Conservation (phyloP, 768 basidiomycete genomes). For the Boletus eberwhitei region DNA sequence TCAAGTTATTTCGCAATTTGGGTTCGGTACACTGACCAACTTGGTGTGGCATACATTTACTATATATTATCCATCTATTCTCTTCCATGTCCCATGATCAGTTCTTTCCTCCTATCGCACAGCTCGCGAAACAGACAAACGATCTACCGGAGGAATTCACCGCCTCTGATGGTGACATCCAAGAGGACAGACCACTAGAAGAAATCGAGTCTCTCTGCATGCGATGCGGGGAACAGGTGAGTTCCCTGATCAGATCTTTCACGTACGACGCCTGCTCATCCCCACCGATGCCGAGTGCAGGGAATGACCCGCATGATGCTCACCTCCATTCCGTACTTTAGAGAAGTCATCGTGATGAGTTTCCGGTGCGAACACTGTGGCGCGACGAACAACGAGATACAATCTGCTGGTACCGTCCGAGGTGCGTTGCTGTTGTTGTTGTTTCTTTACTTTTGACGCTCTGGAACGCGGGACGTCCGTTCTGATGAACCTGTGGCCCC, state of each 20-base stretch:
- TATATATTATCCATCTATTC: background rate
- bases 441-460: background rate
- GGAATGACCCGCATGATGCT: conserved; percentile 85
- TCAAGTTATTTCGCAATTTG: background rate
- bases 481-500: background rate
- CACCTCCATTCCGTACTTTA: conserved; percentile 93
- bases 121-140: conserved; percentile 51
- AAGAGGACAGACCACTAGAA: conserved; percentile 54
- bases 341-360: conserved; percentile 93
- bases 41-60: background rate
- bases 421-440: conserved; percentile 44
- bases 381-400: conserved; percentile 86
- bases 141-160: conserved; percentile 26
- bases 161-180: conserved; percentile 33
- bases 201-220: conserved; percentile 93
- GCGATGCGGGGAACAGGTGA: conserved; percentile 87
- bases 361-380: conserved; percentile 97
- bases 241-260: conserved; percentile 17
- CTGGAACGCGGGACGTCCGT: background rate
- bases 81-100: conserved; percentile 24
- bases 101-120: conserved; percentile 59
- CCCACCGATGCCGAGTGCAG: conserved; percentile 43
- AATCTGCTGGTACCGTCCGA: conserved; percentile 82
- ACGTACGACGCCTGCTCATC: background rate
- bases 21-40: background rate